Base-by-base conservation (phyloP, 192 early-diverging fungal species). In the Piromyces finnis region DNA sequence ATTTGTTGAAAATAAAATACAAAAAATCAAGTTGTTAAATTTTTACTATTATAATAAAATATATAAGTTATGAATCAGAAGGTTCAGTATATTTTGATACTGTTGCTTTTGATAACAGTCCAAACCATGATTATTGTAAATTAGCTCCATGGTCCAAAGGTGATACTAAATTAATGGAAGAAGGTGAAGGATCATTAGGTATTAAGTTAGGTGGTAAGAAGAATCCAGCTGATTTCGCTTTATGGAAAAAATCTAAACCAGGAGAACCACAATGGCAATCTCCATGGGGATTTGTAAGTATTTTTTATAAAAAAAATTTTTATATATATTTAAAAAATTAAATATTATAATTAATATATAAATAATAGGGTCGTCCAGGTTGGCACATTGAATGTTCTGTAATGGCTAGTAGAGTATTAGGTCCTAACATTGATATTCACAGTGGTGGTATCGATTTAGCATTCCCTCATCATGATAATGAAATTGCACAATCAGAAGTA, bases 301-400 rank as follows among this genome's bases (percentile, higher is more conserved):
- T 37, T 37, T 37, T 37, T 37, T 37, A 37, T 35, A 35, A 35
- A 7, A 7, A 35, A 7, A 7, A 35, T 35, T 7, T 35, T 35
- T 35, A 35, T 35, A 29, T 30, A 11, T 30, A 84, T 14, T 83
- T 81, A 84, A 32, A 32, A 32, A 32, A 6, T 32, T 32, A 32
- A 32, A 32, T 82, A 29, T 79, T 30, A n/a, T n/a, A n/a, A n/a
- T 37, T 37, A 37, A 12, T 14, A 37, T 37, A 12, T 37, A 28
- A n/a, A 0, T 11, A 92, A 27, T 82, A 86, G 78, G 97, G 97
- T 22, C 94, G 97, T 41, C 97, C 97, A 12, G 97, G 97, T 35
- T 99, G 97, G 97, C 97, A 99, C 82, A 99, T 99, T 88, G 97
- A 99, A 88, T 99, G 97, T 92, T 96, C 95, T 28, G 97, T 92